Evolutionary conservation across 2,329 filamentous ascomycete genomes (phyloP).

Genomic region (Talaromyces sp.): DNA sequence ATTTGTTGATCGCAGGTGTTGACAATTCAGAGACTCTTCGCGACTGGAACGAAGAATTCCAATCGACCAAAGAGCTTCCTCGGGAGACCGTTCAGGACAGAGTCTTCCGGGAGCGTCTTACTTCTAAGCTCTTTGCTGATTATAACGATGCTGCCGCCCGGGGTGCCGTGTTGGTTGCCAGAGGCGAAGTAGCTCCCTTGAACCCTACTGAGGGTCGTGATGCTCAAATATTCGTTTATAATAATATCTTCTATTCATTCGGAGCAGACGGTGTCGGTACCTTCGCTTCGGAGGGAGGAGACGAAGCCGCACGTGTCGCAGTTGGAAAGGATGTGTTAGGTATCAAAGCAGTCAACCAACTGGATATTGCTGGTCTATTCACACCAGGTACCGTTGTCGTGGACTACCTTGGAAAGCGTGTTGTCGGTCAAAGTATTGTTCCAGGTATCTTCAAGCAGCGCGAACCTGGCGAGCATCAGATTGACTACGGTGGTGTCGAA

Average conservation of each 20-base stretch:
- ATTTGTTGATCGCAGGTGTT: conserved; percentile 81
- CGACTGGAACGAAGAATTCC: conserved; percentile 99
- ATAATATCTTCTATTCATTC: conserved; percentile 99
- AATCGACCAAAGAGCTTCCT: conserved; percentile 90
- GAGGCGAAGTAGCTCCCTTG: conserved; percentile 86
- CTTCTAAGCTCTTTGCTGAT: conserved; percentile 94
- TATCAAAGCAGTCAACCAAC: conserved; percentile 91
- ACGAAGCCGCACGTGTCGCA: conserved; percentile 92
- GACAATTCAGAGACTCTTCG: conserved; percentile 92
- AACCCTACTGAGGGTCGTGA: conserved; percentile 92
- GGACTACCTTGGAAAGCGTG: conserved; percentile 93
- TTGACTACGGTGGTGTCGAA: conserved; percentile 97
- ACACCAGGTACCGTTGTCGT: conserved; percentile 95
- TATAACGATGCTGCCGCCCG: conserved; percentile 94
- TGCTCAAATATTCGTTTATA: conserved; percentile 98
- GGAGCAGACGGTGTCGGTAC: conserved; percentile 96
- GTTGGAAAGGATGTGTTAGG: conserved; percentile 96
- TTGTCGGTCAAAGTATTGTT: conserved; percentile 96
- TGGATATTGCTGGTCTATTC: conserved; percentile 91
- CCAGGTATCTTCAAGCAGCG: conserved; percentile 99
- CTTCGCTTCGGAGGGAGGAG: conserved; percentile 92
- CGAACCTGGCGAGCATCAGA: conserved; percentile 95
- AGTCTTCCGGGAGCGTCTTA: conserved; percentile 89
- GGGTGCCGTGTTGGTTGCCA: conserved; percentile 86
- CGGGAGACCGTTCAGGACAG: conserved; percentile 92